Evolutionary conservation across 768 basidiomycete species (phyloP), one percentile per base, ranked within the genome.

Genomic region (Podaxis rugospora): DNA sequence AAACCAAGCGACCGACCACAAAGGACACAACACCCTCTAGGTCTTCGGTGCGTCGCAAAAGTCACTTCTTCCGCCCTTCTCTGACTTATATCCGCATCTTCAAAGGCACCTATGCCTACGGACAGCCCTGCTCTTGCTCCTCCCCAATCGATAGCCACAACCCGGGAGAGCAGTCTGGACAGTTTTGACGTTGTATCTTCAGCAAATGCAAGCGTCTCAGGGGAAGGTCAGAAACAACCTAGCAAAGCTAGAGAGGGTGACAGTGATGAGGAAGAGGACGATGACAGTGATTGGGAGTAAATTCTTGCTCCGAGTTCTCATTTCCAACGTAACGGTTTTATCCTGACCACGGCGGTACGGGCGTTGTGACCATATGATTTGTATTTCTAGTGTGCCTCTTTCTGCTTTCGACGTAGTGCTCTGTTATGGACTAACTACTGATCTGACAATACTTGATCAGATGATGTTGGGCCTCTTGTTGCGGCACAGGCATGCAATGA

Each of bases 161-260:
- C 83, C 6, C 77, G 85, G 44, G 81, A 80, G 54, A 83, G 82
- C 65, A 86, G 85, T 62, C 86, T 87, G 56, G 87, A 79, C 13
- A 86, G 87, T 62, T 90, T 84, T 68, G 88, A 89, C 68, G 76
- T 89, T 5, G 81, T 90, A 27, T 85, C 83, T 25, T 80, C 83
- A 37, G 78, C 78, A 25, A 82, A 80, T 66, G 79, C 72, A 2
- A 82, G 83, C 59, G 78, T 75, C 27, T 74, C 71, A 28, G 79
- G 73, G 51, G 75, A 74, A 60, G 62, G 64, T 14, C 77, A 74
- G 60, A 69, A 57, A 23, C 66, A 65, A 36, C 57, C 63, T 18
- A 67, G 66, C 62, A 69, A 64, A 56, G 36, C 40, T n/a, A 66
- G 63, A 3, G 71, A 54, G 25, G 47, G 53, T 5, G 42, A 56